Conservation (phyloP, 1,284 basidiomycete species). For the Cystobasidiaceae sp. region DNA sequence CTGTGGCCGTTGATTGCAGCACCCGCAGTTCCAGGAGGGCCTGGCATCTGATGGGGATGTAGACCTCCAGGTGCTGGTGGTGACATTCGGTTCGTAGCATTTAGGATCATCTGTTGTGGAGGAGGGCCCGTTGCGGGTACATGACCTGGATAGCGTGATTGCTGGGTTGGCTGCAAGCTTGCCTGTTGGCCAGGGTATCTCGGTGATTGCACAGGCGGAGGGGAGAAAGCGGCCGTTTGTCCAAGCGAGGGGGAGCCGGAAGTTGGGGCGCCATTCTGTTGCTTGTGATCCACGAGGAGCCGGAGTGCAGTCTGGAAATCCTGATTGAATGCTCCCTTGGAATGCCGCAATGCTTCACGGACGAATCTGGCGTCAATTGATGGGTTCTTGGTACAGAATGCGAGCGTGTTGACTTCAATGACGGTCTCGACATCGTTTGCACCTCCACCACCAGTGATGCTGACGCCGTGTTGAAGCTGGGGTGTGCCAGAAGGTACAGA, state of each 20-base stretch:
- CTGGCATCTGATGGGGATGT: constrained; percentile 25
- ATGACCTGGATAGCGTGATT: background rate
- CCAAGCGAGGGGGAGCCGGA: background rate
- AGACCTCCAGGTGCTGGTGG: background rate
- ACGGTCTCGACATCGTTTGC: constrained; percentile 6
- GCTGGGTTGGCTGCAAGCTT: background rate
- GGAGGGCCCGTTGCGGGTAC: background rate
- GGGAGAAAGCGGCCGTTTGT: background rate
- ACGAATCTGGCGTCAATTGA: background rate
- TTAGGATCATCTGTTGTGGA: background rate
- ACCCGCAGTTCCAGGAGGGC: background rate
- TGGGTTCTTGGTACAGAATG: constrained; percentile 23
- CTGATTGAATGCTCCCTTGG: constrained; percentile 12
- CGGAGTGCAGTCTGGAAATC: constrained; percentile 17
- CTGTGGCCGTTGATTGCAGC: constrained; percentile 11
- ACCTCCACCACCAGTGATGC: background rate
- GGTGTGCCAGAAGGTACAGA: background rate
- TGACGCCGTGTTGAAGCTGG: background rate
- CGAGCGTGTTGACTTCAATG: constrained; percentile 7
- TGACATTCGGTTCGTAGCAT: constrained; percentile 7
- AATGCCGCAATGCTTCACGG: constrained; percentile 21
- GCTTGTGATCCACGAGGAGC: background rate
- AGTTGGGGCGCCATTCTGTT: background rate
- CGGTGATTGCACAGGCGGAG: background rate
- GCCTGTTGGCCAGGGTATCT: constrained; percentile 17